Evolutionary conservation across 306 rosid genomes (phyloP), one percentile per base, ranked within the genome.

Genomic region (Senna tora): DNA sequence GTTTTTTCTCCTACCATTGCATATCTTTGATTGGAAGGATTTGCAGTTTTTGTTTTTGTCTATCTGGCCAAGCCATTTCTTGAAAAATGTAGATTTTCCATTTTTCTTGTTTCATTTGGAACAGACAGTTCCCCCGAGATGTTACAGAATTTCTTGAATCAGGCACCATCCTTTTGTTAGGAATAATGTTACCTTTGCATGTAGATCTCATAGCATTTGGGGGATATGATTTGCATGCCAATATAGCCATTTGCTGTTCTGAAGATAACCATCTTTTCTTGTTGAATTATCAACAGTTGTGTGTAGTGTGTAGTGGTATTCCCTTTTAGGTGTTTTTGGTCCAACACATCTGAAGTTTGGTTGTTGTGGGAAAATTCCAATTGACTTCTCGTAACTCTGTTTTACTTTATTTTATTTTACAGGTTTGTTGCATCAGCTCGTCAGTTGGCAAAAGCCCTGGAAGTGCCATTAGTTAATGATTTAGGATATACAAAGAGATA

Each of bases 401-500:
- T 32, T 45, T 65, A 32, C 66, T 72, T 45, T 69, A 25, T 66
- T 78, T 53, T 45, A n/a, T n/a, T n/a, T n/a, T n/a, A n/a, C 72
- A 95, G 99, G 97, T 89, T 95, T 82, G 96, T 92, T 73, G 87
- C 96, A 1, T 92, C 99, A 56, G 92, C 96, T 12, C 90, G 96
- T 64, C 99, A 89, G 79, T 82, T 95, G 83, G 97, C 96, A 36
- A 95, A 95, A 85, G 93, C 99, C 62, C 83, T 95, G 77, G 99
- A 95, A 87, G 99, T 95, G 69, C 99, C 99, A 6, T 87, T 95
- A 80, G 99, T 95, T 75, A 95, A 95, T 87, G 99, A 95, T 86
- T 87, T 95, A 82, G 99, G 99, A 71, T 95, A 95, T 81, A 92
- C 99, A 6, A 95, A 95, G 89, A 84, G 97, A 95, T 95, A 95